These are phyloP conservation scores for Coemansia erecta DNA, from an alignment of 192 early-diverging fungal genomes.

Conservation along the genomic window DNA sequence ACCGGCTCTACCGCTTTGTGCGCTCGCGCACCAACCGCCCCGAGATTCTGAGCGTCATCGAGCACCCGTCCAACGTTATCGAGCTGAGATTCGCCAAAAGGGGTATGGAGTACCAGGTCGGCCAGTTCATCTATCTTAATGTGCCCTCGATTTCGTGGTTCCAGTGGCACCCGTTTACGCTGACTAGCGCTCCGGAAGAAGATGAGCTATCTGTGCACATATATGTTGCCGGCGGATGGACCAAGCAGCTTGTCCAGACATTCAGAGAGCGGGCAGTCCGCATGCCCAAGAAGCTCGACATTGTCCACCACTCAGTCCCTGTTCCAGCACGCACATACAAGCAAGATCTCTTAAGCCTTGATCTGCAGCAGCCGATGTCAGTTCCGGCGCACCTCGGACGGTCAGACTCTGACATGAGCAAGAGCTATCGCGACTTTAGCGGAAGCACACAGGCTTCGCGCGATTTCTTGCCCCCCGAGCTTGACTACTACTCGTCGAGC, in stretches of 20 bases:
- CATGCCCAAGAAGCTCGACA: slow-evolving; percentile 3
- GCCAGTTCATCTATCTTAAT: slow-evolving; percentile 74
- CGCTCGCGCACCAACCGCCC: slow-evolving; percentile 61
- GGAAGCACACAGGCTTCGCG: slow-evolving; percentile 6
- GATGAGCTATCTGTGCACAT: slow-evolving; percentile 73
- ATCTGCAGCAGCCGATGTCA: background rate
- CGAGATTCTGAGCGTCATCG: slow-evolving; percentile 73
- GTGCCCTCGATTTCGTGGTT: slow-evolving; percentile 65
- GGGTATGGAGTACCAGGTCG: slow-evolving; percentile 55
- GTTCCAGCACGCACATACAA: background rate
- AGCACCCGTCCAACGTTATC: slow-evolving; percentile 77
- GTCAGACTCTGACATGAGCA: slow-evolving; percentile 2
- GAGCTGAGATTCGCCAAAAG: slow-evolving; percentile 75
- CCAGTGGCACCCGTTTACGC: slow-evolving; percentile 84
- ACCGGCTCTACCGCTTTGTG: slow-evolving; percentile 65
- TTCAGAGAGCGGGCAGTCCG: slow-evolving; percentile 19
- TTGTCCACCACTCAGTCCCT: slow-evolving; percentile 9
- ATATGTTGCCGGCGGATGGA: slow-evolving; percentile 74
- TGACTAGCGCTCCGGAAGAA: slow-evolving; percentile 79
- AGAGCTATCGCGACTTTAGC: background rate
- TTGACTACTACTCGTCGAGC: slow-evolving; percentile 16
- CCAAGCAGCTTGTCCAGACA: slow-evolving; percentile 49
- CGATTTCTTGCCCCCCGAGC: slow-evolving; percentile 23
- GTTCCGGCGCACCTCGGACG: background rate
- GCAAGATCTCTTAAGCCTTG: background rate